phyloP scores from a whole-genome alignment of 192 early-diverging fungal genomes.

The Backusella morwellensis region DNA sequence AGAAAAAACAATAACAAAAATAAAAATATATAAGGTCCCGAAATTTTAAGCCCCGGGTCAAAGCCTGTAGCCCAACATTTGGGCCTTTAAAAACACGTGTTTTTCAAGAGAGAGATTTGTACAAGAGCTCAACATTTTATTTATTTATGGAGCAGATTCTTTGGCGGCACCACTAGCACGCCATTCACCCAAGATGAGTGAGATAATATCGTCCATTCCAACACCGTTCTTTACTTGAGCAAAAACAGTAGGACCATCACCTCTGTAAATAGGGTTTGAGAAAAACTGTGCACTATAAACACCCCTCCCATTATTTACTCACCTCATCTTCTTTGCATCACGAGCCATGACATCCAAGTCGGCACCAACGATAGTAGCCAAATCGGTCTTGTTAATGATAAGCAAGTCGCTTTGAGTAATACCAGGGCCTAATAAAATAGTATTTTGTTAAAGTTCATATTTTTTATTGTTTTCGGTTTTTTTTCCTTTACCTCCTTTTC shows the following conservation, averaged over 20 bases:
- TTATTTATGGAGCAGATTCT: neutral
- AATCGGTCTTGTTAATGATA: constrained; percentile 96
- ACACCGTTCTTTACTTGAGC: constrained; percentile 90
- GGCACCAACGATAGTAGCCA: constrained; percentile 87
- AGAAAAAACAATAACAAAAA: constrained; percentile 9
- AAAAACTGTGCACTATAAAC: neutral
- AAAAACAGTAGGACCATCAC: constrained; percentile 87
- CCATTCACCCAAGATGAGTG: constrained; percentile 67
- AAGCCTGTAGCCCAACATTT: neutral
- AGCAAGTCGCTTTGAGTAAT: constrained; percentile 95
- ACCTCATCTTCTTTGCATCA: constrained; percentile 85
- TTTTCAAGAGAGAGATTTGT: neutral
- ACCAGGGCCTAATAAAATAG: constrained; percentile 63
- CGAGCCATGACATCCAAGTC: constrained; percentile 90
- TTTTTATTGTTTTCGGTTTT: neutral
- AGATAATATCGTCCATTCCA: constrained; percentile 79
- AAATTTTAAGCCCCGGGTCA: neutral
- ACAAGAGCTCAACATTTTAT: neutral
- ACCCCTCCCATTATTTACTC: constrained; percentile 8
- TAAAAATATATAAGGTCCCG: neutral
- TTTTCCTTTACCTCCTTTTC: constrained; percentile 72
- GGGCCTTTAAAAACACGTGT: constrained; percentile 1
- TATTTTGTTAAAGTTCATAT: neutral
- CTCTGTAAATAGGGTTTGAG: constrained; percentile 33
- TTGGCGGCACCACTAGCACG: constrained; percentile 47